These are phyloP conservation scores for Dendrobium nobile DNA, from an alignment of 106 monocot species.

Conservation along the genomic window DNA sequence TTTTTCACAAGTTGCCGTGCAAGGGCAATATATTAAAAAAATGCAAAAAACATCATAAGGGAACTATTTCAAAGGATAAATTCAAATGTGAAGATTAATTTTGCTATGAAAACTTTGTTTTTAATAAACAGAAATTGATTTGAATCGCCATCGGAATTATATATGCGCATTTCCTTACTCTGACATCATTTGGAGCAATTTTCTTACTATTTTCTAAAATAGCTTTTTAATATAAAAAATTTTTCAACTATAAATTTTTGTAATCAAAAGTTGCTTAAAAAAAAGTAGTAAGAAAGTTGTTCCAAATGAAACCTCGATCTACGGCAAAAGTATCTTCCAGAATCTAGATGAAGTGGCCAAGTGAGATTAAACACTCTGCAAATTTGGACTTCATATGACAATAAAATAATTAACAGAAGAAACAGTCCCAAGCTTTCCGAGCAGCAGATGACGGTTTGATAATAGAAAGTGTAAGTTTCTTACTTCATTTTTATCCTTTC, in stretches of 20 bases:
- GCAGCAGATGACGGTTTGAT: background rate
- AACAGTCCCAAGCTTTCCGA: background rate
- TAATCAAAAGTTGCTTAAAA: too few relatives aligned
- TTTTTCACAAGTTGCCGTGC: background rate
- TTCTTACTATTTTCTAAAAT: too few relatives aligned
- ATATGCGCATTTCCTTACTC: background rate
- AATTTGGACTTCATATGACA: background rate
- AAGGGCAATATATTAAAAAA: background rate
- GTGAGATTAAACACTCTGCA: background rate
- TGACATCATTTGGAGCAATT: too few relatives aligned
- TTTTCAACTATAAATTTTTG: too few relatives aligned
- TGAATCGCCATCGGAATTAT: background rate
- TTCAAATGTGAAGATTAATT: background rate
- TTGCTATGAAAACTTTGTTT: background rate
- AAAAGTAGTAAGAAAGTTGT: too few relatives aligned
- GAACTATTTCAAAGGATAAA: background rate
- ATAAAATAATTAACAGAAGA: background rate
- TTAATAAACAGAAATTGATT: background rate
- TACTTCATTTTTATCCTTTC: conserved; percentile 77
- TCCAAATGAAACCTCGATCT: background rate
- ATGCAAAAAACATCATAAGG: background rate
- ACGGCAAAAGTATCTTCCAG: background rate
- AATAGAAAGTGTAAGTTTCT: conserved; percentile 9
- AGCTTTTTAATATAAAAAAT: too few relatives aligned
- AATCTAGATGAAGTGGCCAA: background rate